Evolutionary conservation across 2,329 filamentous ascomycete genomes (phyloP).

Genomic region (Cladophialophora exuberans): DNA sequence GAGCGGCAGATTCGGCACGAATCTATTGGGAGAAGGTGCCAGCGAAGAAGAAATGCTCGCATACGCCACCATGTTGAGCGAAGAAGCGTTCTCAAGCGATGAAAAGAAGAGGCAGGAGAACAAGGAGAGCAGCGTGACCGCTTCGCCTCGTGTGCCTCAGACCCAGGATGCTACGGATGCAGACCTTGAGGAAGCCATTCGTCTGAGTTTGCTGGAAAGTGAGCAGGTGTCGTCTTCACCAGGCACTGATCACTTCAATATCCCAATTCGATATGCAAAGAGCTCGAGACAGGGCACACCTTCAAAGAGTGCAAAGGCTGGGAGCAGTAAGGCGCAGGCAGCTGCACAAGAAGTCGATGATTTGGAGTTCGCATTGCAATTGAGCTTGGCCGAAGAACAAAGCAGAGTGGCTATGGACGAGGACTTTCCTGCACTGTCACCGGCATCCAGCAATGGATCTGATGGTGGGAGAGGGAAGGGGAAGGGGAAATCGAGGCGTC

Average conservation of each 20-base stretch:
- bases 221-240: conserved; percentile 31
- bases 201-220: conserved; percentile 51
- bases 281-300: conserved; percentile 32
- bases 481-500: conserved; percentile 23
- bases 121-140: conserved; percentile 41
- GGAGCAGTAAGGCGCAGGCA: conserved; percentile 40
- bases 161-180: conserved; percentile 46
- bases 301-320: conserved; percentile 31
- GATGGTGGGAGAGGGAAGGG: conserved; percentile 29
- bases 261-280: conserved; percentile 44
- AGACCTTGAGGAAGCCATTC: conserved; percentile 66
- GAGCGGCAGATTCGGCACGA: conserved; percentile 80
- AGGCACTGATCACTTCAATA: conserved; percentile 27
- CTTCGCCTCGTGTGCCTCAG: conserved; percentile 13
- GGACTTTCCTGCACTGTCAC: conserved; percentile 37
- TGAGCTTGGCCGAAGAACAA: conserved; percentile 64
- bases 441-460: conserved; percentile 26
- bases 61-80: conserved; percentile 65
- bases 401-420: conserved; percentile 44
- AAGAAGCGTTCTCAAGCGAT: conserved; percentile 60
- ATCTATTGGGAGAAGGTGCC: conserved; percentile 62
- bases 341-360: conserved; percentile 56
- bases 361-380: conserved; percentile 63
- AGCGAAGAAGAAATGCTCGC: conserved; percentile 66
- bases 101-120: conserved; percentile 50